Conservation (phyloP, 1,284 basidiomycete genomes). For the Spongispora temasekensis region DNA sequence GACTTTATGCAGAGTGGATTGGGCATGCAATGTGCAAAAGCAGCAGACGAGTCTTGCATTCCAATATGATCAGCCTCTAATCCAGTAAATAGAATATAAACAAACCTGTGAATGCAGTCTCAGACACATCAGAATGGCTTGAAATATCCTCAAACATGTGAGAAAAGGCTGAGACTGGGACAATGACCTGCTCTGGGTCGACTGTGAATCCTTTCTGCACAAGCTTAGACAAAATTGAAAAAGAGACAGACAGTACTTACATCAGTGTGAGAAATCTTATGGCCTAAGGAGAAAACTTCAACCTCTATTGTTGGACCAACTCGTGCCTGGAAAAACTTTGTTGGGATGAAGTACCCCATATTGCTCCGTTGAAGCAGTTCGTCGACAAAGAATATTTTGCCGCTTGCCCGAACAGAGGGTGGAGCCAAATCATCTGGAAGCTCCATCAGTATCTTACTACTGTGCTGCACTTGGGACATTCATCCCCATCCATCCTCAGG, state of each 20-base stretch:
- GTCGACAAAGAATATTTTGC: constrained; percentile 25
- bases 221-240: not conserved
- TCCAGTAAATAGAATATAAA: not conserved
- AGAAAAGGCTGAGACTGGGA: constrained; percentile 6
- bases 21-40: constrained; percentile 14
- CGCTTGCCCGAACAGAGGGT: constrained; percentile 17
- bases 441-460: constrained; percentile 26
- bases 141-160: constrained; percentile 13
- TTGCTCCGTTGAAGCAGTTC: constrained; percentile 18
- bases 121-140: not conserved
- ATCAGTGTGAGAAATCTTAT: constrained; percentile 1
- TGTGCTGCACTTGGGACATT: constrained; percentile 30
- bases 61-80: not conserved
- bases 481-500: constrained; percentile 21
- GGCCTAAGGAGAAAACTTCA: constrained; percentile 2
- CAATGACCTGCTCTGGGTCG: constrained; percentile 8
- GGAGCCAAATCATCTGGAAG: constrained; percentile 16
- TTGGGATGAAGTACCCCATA: constrained; percentile 26
- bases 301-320: not conserved
- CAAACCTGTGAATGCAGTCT: not conserved
- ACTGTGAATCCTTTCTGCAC: constrained; percentile 14
- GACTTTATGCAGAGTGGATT: constrained; percentile 1
- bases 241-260: constrained; percentile 9
- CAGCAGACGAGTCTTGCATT: not conserved
- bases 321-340: constrained; percentile 18